Evolutionary conservation across 495 filamentous ascomycete species (phyloP), one percentile per base, ranked within the genome.

Genomic region (Aspergillus funiculosus): DNA sequence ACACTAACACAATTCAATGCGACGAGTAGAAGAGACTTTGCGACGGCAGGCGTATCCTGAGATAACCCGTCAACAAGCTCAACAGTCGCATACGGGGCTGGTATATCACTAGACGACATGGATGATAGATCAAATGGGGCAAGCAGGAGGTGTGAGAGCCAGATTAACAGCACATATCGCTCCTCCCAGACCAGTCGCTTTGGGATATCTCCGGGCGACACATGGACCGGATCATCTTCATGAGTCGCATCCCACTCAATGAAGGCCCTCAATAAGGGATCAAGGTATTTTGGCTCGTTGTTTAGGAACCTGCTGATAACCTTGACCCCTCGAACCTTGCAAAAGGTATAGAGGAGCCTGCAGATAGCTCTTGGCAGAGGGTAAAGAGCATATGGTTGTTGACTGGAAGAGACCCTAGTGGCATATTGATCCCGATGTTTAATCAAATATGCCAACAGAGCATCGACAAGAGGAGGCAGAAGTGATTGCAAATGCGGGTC

Each of bases 291-390:
- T 0, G 89, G 85, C 53, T 95, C 91, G 57, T 91, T 91, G 53
- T 85, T 87, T 24, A 97, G 69, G 61, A 97, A 96, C 18, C 87
- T 74, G 41, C 83, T 81, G 49, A 97, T 86, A 14, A 97, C 84
- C 57, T 97, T 97, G 59, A 88, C 81, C 18, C 92, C 92, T 36
- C 92, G 79, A 44, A 97, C 80, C 61, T 99, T 99, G 75, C 89
- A 96, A 44, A 97, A 80, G 1, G 83, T 86, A 62, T 96, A 95
- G 10, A 99, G 67, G 10, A 97, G 66, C 48, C 73, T 78, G 60
- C 81, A 85, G 38, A 94, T 77, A 17, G 85, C 88, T 43, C 77
- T 77, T 10, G 81, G 78, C 4, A 88, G 62, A 0, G 85, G 73
- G 43, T 61, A 82, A 50, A 46, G 62, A 53, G 39, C 67, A 61